Percentiles rank a stretch among this genome's conserved stretches.
These are phyloP conservation scores for Ceratocystis variospora DNA, from an alignment of 2,329 filamentous ascomycete species.

Conservation along the genomic window DNA sequence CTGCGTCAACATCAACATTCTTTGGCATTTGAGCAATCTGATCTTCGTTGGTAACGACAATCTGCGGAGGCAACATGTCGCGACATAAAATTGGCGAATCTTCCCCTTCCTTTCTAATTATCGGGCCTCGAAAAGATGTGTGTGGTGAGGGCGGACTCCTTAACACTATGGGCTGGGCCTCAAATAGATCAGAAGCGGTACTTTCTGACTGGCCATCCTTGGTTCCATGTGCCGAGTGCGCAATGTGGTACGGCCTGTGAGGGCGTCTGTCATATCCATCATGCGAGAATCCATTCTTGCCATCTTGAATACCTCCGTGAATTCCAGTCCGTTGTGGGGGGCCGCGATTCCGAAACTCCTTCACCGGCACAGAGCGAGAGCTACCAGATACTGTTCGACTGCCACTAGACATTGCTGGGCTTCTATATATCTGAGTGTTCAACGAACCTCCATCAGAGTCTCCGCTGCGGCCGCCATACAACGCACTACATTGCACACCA, in stretches of 20 bases:
- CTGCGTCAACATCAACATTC: not conserved
- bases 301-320: slow-evolving; percentile 5
- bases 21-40: slow-evolving; percentile 1
- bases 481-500: not conserved
- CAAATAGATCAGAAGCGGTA: slow-evolving; percentile 4
- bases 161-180: not conserved
- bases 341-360: slow-evolving; percentile 7
- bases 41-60: not conserved
- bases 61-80: not conserved
- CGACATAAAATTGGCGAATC: not conserved
- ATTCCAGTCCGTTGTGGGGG: slow-evolving; percentile 3
- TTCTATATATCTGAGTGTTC: not conserved
- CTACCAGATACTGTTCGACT: slow-evolving; percentile 3
- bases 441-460: not conserved
- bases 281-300: not conserved
- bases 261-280: slow-evolving; percentile 9
- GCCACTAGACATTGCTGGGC: not conserved
- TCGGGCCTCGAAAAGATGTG: not conserved
- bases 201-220: not conserved
- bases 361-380: not conserved
- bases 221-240: not conserved
- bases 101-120: not conserved
- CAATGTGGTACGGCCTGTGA: slow-evolving; percentile 11
- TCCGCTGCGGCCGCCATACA: not conserved
- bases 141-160: not conserved